A percentile compares a stretch with the other conserved stretches of the same genome.
Evolutionary conservation across 1,139 yeast genomes (phyloP).

Genomic region (Suhomyces bolitotheri): DNA sequence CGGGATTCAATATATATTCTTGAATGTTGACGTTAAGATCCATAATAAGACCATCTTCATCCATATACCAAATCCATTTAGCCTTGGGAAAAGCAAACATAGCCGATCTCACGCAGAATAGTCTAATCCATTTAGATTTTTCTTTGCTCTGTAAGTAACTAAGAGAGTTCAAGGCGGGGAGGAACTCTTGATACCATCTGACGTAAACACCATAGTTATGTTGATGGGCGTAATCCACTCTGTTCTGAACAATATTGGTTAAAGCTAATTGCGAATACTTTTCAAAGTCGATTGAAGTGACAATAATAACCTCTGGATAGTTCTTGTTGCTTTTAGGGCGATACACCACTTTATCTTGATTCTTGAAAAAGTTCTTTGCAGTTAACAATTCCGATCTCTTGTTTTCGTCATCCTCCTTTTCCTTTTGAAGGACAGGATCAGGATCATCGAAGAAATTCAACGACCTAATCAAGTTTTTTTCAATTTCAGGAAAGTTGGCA

Average conservation of each 20-base stretch:
- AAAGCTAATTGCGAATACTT: conserved; percentile 61
- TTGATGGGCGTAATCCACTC: conserved; percentile 75
- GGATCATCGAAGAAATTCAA: conserved; percentile 51
- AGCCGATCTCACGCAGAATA: conserved; percentile 70
- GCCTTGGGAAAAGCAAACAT: conserved; percentile 85
- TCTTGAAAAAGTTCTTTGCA: conserved; percentile 60
- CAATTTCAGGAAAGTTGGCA: conserved; percentile 39
- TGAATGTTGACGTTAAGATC: conserved; percentile 58
- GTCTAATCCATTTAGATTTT: conserved; percentile 57
- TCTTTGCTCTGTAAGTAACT: conserved; percentile 36
- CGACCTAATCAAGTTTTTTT: conserved; percentile 32
- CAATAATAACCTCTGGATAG: conserved; percentile 71
- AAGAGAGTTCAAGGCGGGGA: conserved; percentile 53
- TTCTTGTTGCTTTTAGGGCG: conserved; percentile 39
- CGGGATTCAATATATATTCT: conserved; percentile 57
- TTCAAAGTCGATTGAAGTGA: conserved; percentile 79
- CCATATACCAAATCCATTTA: conserved; percentile 82
- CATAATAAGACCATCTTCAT: conserved; percentile 73
- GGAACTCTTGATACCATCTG: conserved; percentile 80
- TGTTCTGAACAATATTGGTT: conserved; percentile 70
- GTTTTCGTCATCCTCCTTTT: conserved; percentile 43
- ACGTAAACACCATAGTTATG: conserved; percentile 78
- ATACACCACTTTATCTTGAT: conserved; percentile 63
- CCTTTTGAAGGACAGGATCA: conserved; percentile 35
- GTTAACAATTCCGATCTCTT: conserved; percentile 36